phyloP scores from a whole-genome alignment of 176 grass and related monocot species.

The Avena sativa region DNA sequence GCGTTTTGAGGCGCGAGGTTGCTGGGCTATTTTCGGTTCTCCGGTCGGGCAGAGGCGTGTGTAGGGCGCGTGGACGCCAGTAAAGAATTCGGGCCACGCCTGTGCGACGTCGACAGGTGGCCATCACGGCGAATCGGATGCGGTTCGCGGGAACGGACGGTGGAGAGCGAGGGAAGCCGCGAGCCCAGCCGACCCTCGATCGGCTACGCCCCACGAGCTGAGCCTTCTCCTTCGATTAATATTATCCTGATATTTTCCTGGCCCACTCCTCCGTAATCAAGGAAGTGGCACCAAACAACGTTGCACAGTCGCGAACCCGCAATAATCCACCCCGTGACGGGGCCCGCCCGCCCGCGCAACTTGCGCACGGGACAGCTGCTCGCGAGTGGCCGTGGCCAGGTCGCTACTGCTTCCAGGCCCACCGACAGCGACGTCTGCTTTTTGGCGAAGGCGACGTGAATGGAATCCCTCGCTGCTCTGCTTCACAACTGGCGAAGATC shows the following conservation, averaged over 20 bases:
- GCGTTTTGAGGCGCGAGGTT: neutral
- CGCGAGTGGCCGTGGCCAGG: neutral
- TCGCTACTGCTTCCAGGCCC: slow-evolving; percentile 5
- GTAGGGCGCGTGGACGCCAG: slow-evolving; percentile 33
- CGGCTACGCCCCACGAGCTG: no score
- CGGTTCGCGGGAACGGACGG: slow-evolving; percentile 27
- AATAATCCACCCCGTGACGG: neutral
- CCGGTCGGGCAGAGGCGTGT: neutral
- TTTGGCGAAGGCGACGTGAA: slow-evolving; percentile 46
- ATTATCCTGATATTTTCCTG: slow-evolving; percentile 12
- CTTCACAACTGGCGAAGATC: slow-evolving; percentile 27
- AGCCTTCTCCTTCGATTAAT: neutral
- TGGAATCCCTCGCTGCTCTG: neutral
- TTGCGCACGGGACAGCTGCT: slow-evolving; percentile 16
- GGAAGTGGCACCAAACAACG: neutral
- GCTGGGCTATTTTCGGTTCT: no score
- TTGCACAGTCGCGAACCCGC: slow-evolving; percentile 6
- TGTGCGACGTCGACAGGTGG: slow-evolving; percentile 49
- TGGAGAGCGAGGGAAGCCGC: neutral
- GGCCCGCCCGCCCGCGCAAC: neutral
- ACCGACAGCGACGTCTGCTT: slow-evolving; percentile 31
- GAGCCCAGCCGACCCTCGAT: no score
- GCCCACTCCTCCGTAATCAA: neutral
- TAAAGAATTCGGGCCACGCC: neutral
- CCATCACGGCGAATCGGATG: neutral